A percentile compares a stretch with the other conserved stretches of the same genome.
Conservation (phyloP, 192 early-diverging fungal genomes). For the Coemansia sp. region DNA sequence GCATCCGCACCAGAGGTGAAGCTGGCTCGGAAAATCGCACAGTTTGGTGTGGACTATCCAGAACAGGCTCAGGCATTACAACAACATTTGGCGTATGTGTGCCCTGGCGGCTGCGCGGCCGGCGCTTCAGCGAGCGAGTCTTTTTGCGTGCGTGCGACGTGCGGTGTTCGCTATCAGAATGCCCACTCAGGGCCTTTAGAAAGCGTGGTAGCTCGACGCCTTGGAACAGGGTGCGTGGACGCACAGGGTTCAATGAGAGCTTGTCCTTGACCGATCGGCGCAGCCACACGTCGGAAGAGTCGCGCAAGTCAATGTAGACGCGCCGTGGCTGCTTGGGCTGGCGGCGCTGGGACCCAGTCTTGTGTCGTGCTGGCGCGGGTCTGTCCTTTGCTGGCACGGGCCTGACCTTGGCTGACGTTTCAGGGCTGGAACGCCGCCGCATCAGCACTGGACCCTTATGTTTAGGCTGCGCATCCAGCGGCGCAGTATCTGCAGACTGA, state of each 20-base stretch:
- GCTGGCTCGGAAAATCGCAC: conserved; percentile 7
- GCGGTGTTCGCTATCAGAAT: neutral
- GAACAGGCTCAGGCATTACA: neutral
- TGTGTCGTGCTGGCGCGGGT: neutral
- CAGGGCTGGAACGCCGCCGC: conserved; percentile 1
- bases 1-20: conserved; percentile 3
- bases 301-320: conserved; percentile 7
- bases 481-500: too few relatives aligned
- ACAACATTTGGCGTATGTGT: neutral
- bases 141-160: neutral
- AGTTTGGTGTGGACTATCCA: neutral
- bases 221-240: conserved; percentile 9
- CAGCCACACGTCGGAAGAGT: conserved; percentile 22
- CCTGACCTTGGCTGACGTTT: neutral
- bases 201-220: conserved; percentile 23
- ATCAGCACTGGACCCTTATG: neutral
- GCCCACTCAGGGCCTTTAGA: conserved; percentile 7
- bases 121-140: conserved; percentile 1
- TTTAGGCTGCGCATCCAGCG: neutral
- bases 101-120: neutral
- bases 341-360: neutral
- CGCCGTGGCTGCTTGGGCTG: neutral
- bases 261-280: conserved; percentile 22
- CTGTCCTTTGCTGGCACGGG: neutral
- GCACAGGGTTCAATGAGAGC: conserved; percentile 6